Conservation (phyloP, 805 yeast genomes). For the Ogataea thermomethanolica region DNA sequence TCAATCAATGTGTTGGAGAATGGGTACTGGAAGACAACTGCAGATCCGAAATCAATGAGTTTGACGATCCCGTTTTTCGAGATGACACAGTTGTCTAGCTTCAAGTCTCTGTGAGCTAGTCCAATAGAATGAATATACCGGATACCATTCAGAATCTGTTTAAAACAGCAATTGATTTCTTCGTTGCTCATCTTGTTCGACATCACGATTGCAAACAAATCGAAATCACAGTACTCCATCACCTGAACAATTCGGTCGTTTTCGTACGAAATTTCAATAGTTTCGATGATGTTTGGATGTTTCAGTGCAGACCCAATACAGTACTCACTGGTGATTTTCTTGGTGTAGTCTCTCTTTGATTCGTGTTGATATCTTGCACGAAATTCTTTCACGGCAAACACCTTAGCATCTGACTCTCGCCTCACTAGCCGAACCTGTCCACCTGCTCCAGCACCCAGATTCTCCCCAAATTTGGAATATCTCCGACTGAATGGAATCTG, state of each 20-base stretch:
- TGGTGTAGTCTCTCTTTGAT: conserved; percentile 78
- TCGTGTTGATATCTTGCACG: conserved; percentile 73
- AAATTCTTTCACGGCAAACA: conserved; percentile 92
- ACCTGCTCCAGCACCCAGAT: conserved; percentile 93
- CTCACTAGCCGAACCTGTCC: conserved; percentile 79
- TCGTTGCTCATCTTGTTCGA: conserved; percentile 77
- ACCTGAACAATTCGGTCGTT: conserved; percentile 83
- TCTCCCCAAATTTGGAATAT: conserved; percentile 80
- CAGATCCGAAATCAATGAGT: conserved; percentile 90
- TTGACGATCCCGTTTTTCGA: conserved; percentile 79
- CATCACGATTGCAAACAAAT: conserved; percentile 92
- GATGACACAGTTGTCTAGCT: conserved; percentile 89
- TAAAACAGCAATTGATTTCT: conserved; percentile 86
- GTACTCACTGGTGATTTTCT: conserved; percentile 90
- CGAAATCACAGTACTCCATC: conserved; percentile 93
- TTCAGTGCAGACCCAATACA: conserved; percentile 89
- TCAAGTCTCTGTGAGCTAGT: conserved; percentile 86
- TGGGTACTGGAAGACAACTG: conserved; percentile 88
- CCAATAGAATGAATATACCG: conserved; percentile 81
- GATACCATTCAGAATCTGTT: conserved; percentile 78
- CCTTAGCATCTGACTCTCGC: conserved; percentile 59
- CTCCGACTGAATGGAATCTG: conserved; percentile 66
- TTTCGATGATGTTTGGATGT: conserved; percentile 87
- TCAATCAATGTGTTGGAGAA: conserved; percentile 68
- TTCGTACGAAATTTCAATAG: conserved; percentile 88